phyloP scores from a whole-genome alignment of 208 protist species.

The Porcisia hertigi region DNA sequence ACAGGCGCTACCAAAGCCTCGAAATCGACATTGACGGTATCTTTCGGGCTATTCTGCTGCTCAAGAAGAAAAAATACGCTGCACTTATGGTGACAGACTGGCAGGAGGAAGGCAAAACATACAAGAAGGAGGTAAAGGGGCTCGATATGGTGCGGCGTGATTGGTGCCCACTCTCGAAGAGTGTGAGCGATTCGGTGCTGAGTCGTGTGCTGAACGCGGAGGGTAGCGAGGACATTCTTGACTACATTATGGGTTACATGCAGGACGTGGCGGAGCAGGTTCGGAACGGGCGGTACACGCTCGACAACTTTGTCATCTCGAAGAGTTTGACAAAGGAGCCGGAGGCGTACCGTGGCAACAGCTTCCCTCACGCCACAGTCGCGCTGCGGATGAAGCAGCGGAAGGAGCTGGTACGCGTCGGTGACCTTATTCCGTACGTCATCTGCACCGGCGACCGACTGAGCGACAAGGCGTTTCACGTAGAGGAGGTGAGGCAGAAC shows the following conservation, averaged over 20 bases:
- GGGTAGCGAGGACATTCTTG: conserved; percentile 84
- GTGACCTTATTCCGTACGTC: conserved; percentile 97
- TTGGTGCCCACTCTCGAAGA: conserved; percentile 98
- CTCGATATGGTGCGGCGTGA: conserved; percentile 99
- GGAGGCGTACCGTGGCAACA: conserved; percentile 94
- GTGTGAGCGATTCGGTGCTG: conserved; percentile 92
- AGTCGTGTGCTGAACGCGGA: conserved; percentile 93
- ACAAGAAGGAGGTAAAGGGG: conserved; percentile 96
- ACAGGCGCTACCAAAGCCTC: conserved; percentile 97
- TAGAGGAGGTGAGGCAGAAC: conserved; percentile 83
- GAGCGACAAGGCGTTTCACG: conserved; percentile 81
- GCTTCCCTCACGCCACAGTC: conserved; percentile 94
- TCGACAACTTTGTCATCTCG: conserved; percentile 97
- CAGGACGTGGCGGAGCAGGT: conserved; percentile 75
- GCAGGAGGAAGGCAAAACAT: conserved; percentile 61
- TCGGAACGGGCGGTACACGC: conserved; percentile 60
- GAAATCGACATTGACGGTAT: conserved; percentile 99
- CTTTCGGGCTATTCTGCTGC: conserved; percentile 98
- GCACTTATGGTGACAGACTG: conserved; percentile 83
- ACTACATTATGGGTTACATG: conserved; percentile 94
- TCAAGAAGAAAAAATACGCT: conserved; percentile 96
- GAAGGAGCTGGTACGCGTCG: conserved; percentile 91
- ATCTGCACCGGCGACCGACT: conserved; percentile 87
- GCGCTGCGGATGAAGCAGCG: conserved; percentile 93
- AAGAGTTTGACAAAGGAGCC: conserved; percentile 97